Base-by-base conservation (phyloP, 805 yeast genomes). In the Saccharomycopsis babjevae region DNA sequence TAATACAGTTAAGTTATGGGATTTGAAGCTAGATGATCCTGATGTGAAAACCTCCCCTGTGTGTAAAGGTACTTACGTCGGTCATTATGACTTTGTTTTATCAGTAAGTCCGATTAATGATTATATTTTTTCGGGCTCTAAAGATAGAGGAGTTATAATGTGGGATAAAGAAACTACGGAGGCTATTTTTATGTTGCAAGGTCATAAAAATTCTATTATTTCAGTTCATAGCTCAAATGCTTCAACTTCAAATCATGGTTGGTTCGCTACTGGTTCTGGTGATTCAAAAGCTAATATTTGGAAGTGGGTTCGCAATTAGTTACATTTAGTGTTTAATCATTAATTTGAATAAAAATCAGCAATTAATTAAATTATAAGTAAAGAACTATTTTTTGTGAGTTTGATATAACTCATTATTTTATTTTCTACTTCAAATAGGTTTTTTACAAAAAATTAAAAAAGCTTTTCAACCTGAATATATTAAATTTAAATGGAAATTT, bases 241-340 rank as follows among this genome's bases (percentile, higher is more conserved):
- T 64, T 85, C 89, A 64, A 77, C 79, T 62, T 79, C 81, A 64
- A 87, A 86, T 57, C 81, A 81, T 64, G 93, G 96, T 57, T 85
- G 89, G 68, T 94, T 93, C 78, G 98, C 98, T 60, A 92, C 98
- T 15, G 98, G 98, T 61, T 82, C 90, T 74, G 99, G 98, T 72
- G 98, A 93, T 75, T 93, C 96, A 74, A 89, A 92, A 72, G 98
- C 98, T 50, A 84, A 97, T 74, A 88, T 93, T 70, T 93, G 99
- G 99, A 83, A 87, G 73, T 90, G 64, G 64, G 28, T 38, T 16
- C 40, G 38, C 18, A 34, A 50, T 15, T 57, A 32, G 13, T 22
- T 15, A 18, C 15, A 8, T 42, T 13, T 18, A 6, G 13, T 39
- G 15, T 13, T 39, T 39, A 11, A 39, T 39, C 20, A 18, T 39